These are phyloP conservation scores for Xylaria multiplex DNA, from an alignment of 2,329 filamentous ascomycete species.

Conservation along the genomic window DNA sequence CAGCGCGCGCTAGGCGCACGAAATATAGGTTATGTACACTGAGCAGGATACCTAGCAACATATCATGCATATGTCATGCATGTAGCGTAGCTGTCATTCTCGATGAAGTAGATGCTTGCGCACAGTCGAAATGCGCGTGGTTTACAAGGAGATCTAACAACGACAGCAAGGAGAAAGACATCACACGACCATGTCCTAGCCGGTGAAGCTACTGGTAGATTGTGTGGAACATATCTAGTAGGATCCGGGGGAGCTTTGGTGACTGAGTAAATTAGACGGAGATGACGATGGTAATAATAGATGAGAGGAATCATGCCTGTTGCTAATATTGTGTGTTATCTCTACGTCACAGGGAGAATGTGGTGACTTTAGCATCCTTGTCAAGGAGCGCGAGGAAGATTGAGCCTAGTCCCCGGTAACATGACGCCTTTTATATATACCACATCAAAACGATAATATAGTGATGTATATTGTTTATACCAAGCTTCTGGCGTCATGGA, in stretches of 20 bases:
- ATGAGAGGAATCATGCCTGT: background rate
- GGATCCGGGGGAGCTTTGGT: background rate
- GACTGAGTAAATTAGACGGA: no score
- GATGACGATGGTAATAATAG: no score
- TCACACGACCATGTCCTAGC: slow-evolving; percentile 17
- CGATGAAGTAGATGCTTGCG: background rate
- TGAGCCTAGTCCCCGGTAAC: no score
- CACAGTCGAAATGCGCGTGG: background rate
- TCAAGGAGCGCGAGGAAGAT: no score
- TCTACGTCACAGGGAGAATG: background rate
- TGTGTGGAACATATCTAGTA: background rate
- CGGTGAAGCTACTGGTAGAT: background rate
- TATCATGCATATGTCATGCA: slow-evolving; percentile 23
- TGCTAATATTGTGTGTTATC: background rate
- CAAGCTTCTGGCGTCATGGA: no score
- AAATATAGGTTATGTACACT: background rate
- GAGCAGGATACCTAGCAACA: slow-evolving; percentile 4
- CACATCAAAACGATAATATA: no score
- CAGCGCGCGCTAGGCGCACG: slow-evolving; percentile 21
- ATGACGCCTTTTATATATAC: no score
- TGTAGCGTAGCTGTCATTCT: background rate
- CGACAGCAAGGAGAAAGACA: slow-evolving; percentile 3
- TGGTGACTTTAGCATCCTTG: background rate
- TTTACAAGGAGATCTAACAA: slow-evolving; percentile 13
- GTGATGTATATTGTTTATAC: no score